Percentiles rank a stretch among this genome's conserved stretches.
Conservation (phyloP, 306 rosid species). For the Neltuma alba region DNA sequence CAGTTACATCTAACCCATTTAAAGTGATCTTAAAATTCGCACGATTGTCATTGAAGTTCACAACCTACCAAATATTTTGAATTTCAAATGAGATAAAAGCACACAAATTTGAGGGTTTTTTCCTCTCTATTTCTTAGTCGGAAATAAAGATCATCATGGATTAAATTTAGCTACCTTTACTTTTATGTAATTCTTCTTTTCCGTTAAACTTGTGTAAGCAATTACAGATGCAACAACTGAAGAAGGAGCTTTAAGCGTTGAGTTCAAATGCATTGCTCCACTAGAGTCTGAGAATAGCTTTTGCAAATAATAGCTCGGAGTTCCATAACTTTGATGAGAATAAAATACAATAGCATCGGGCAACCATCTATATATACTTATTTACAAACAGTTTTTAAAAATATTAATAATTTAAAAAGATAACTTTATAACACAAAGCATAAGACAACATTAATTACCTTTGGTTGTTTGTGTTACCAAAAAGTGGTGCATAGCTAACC, state of each 20-base stretch:
- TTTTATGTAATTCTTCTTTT: background rate
- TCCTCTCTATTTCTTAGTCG: background rate
- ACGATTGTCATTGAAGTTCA: background rate
- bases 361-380: background rate
- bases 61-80: background rate
- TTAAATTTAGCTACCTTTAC: background rate
- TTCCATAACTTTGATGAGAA: background rate
- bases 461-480: background rate
- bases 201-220: background rate
- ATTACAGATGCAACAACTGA: background rate
- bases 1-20: conserved; percentile 39
- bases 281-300: background rate
- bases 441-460: background rate
- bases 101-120: background rate
- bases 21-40: conserved; percentile 41
- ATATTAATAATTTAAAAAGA: too few relatives aligned
- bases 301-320: background rate
- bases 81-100: too few relatives aligned
- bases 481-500: background rate
- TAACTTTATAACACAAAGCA: too few relatives aligned
- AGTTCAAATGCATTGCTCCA: background rate
- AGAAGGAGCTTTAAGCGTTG: background rate
- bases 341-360: background rate
- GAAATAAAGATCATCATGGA: background rate
- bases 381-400: too few relatives aligned